phyloP scores from a whole-genome alignment of 2,329 filamentous ascomycete genomes.

The Arthroderma uncinatum region DNA sequence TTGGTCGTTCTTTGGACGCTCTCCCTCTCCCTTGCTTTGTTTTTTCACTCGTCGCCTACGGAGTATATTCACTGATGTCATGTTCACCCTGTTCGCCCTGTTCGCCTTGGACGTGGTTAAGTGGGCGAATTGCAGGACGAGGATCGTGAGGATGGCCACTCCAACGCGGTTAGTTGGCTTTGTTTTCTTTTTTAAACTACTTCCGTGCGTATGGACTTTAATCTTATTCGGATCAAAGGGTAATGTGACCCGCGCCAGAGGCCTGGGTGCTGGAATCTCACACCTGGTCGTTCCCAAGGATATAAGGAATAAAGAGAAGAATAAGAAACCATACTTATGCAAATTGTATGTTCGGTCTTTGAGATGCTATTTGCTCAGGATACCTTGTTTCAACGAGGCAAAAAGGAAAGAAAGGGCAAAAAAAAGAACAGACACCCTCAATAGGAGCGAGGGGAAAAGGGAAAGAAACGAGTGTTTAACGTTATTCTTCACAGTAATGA shows the following conservation, averaged over 20 bases:
- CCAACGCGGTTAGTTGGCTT: slow-evolving; percentile 2
- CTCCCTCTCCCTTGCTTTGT: background rate
- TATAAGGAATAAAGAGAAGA: background rate
- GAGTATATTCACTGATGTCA: background rate
- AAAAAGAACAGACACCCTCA: background rate
- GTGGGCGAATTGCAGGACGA: background rate
- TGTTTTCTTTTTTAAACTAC: background rate
- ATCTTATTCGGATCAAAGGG: slow-evolving; percentile 2
- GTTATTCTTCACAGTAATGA: too few species aligned
- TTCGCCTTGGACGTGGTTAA: background rate
- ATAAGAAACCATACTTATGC: background rate
- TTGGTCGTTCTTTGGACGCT: background rate
- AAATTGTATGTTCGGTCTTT: background rate
- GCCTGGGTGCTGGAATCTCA: background rate
- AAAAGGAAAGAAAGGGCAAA: background rate
- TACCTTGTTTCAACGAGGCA: background rate
- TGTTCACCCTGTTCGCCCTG: background rate
- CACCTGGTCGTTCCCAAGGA: background rate
- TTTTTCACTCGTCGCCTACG: background rate
- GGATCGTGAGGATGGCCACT: background rate
- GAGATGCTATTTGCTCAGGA: background rate
- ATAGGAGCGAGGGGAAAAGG: too few species aligned
- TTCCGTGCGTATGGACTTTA: slow-evolving; percentile 1
- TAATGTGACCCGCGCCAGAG: slow-evolving; percentile 1
- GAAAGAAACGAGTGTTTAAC: too few species aligned